Conservation (phyloP, 495 filamentous ascomycete species). For the Aeminium ludgeri region DNA sequence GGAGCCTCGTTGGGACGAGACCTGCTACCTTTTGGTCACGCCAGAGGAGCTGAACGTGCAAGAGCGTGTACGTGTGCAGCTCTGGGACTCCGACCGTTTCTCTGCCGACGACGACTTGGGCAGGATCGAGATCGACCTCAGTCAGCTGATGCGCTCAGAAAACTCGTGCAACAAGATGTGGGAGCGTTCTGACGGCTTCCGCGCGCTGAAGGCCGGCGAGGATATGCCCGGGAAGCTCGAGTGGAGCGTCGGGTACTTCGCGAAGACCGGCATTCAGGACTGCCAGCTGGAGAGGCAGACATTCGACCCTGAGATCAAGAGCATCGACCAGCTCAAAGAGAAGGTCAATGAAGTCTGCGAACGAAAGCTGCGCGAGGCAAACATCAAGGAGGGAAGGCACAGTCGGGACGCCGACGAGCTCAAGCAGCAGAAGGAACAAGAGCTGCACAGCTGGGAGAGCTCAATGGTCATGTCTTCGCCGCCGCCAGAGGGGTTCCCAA, state of each 20-base stretch:
- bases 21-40: constrained; percentile 43
- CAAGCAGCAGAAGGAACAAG: constrained; percentile 45
- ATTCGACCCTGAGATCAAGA: constrained; percentile 33
- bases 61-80: constrained; percentile 47
- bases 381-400: constrained; percentile 27
- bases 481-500: constrained; percentile 38
- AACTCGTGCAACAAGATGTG: constrained; percentile 37
- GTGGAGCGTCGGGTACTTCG: constrained; percentile 57
- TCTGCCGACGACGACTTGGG: constrained; percentile 61
- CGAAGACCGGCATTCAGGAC: constrained; percentile 41
- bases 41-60: constrained; percentile 54
- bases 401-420: constrained; percentile 30
- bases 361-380: constrained; percentile 46
- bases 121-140: constrained; percentile 47
- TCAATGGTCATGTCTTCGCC: constrained; percentile 41
- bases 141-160: constrained; percentile 40
- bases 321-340: constrained; percentile 34
- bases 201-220: constrained; percentile 41
- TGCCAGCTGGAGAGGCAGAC: constrained; percentile 39
- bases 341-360: constrained; percentile 34
- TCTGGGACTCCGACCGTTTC: constrained; percentile 55
- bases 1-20: constrained; percentile 54
- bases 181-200: constrained; percentile 41
- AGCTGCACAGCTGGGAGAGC: constrained; percentile 30
- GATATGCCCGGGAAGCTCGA: constrained; percentile 49